Base-by-base conservation (phyloP, 495 filamentous ascomycete genomes). In the Aspergillus avenaceus region DNA sequence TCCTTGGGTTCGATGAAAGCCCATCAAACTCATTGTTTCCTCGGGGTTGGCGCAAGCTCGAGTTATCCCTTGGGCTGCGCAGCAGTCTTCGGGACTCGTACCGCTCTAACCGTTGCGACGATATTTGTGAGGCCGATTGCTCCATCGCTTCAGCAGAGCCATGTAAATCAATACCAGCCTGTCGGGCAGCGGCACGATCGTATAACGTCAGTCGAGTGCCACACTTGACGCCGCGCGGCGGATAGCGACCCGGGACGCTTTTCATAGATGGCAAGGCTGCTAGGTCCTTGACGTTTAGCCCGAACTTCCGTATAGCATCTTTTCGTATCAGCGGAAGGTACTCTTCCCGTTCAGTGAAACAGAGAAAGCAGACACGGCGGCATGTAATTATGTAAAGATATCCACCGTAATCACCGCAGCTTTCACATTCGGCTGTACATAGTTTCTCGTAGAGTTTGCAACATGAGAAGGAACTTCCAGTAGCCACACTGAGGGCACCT, bases 351-450 rank as follows among this genome's bases (percentile, higher is more conserved):
- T 45, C 31, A 14, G 56, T 59, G 45, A 70, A 69, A 55, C 68
- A 73, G 22, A 59, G 59, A 47, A 61, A 71, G 57, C 69, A 70
- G 29, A 71, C 64, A 26, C 65, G 61, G 31, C 56, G 55, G 51
- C 68, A 71, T 16, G 62, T 67, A 42, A 66, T 52, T 24, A 70
- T 47, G 37, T 72, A 71, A 14, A 72, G 42, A 46, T 72, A 65
- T 12, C 49, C 54, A 40, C 66, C 68, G 31, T 67, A 71, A 21
- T 56, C 57, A 27, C 55, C 47, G 54, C 70, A 73, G 11, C 38
- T 62, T 18, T 60, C 55, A 47, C 66, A 69, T 29, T 65, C 42
- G 16, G 45, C 58, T n/a, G 60, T 69, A 47, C 19, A 58, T 7
- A 71, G 61, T 27, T 61, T 63, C 13, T 55, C 26, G 47, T 64